Evolutionary conservation across 2,329 filamentous ascomycete genomes (phyloP).

Genomic region (Penicillium sp.): DNA sequence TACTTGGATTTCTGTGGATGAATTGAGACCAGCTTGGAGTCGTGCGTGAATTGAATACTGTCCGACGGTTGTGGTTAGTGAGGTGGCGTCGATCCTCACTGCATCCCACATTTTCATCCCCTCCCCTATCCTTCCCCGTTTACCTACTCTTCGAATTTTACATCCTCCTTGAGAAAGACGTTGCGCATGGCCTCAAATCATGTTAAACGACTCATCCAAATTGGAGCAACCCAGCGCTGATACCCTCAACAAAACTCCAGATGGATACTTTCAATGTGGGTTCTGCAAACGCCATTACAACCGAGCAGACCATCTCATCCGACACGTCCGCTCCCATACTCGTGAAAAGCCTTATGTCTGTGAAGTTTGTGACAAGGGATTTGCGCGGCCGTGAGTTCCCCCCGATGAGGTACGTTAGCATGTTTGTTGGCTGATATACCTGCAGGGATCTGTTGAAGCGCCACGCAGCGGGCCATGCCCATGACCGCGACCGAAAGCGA

Average conservation of each 20-base stretch:
- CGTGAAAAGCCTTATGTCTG: constrained; percentile 37
- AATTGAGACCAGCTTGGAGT: too few species aligned
- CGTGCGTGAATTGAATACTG: not conserved
- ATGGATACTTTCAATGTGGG: constrained; percentile 50
- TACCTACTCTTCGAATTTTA: not conserved
- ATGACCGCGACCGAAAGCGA: constrained; percentile 39
- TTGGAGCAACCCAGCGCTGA: constrained; percentile 1
- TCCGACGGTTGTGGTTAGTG: too few species aligned
- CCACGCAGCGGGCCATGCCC: constrained; percentile 43
- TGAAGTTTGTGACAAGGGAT: constrained; percentile 34
- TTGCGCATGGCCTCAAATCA: constrained; percentile 4
- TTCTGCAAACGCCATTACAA: constrained; percentile 56
- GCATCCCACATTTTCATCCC: not conserved
- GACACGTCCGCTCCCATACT: constrained; percentile 52
- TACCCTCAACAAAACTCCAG: constrained; percentile 16
- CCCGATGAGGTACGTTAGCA: not conserved
- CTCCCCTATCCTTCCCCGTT: not conserved
- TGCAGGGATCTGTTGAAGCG: constrained; percentile 51
- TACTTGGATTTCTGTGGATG: not conserved
- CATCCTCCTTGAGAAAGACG: not conserved
- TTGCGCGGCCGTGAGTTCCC: constrained; percentile 31
- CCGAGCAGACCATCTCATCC: constrained; percentile 54
- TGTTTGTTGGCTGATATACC: not conserved
- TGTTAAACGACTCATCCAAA: constrained; percentile 13
- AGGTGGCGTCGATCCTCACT: not conserved